Base-by-base conservation (phyloP, 2,329 filamentous ascomycete species). In the Tothia fuscella region DNA sequence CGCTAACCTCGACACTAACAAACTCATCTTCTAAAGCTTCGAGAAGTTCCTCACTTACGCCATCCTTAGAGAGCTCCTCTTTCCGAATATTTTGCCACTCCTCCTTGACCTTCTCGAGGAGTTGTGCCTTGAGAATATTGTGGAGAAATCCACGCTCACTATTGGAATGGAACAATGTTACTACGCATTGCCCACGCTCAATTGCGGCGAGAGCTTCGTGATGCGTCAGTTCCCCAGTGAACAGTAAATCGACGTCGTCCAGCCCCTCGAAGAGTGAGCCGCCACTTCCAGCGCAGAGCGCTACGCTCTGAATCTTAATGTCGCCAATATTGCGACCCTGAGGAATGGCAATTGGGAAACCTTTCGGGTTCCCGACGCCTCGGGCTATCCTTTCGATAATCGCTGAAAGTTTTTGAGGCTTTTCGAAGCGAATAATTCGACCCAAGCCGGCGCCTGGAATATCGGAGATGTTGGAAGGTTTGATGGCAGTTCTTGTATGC, bases 161-260 rank as follows among this genome's bases (percentile, higher is more conserved):
- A 60, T 96, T 96, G 51, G 82, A 89, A 59, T 98, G 91, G 53
- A 94, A 93, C 36, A 93, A 71, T 30, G 80, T 82, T 39, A 96
- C 74, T 1, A 96, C 83, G 42, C 78, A 81, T 48, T 80, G 80
- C 1, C 88, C 88, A 45, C 79, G 74, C 65, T 95, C 88, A 21
- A 83, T 85, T 1, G 87, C 85, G 29, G 82, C 76, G 44, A 98
- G 71, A 3, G 89, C 87, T 48, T 91, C 86, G 57, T 98, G 91
- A 57, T 98, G 91, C 53, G 77, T 83, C 68, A 96, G 75, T 65
- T 98, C 91, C 2, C 91, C 91, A 0, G 86, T 96, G 51, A 98
- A 83, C 3, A 93, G 63, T 29, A 96, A 60, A 54, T 95, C 86
- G 0, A 87, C 85, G 31, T 69, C 63, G 6, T 74, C 66, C 3